A percentile compares a stretch with the other conserved stretches of the same genome.
Evolutionary conservation across 176 grass and related monocot species (phyloP).

Genomic region (Oryza meyeriana): DNA sequence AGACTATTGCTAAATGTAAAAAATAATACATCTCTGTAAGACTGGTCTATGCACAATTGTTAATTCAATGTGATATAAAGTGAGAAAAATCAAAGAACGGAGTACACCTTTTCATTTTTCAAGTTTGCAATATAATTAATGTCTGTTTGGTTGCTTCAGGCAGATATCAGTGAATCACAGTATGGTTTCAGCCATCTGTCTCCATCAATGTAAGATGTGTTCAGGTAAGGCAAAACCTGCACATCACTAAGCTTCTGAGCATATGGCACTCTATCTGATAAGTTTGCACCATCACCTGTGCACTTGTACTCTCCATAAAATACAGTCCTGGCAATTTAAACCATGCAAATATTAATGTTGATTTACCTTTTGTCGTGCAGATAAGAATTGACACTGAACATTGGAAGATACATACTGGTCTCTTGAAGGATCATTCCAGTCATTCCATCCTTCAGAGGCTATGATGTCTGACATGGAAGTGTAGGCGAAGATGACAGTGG

Average conservation of each 20-base stretch:
- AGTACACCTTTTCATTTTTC: conserved; percentile 19
- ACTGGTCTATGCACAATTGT: conserved; percentile 16
- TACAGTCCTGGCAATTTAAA: conserved; percentile 47
- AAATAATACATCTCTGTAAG: conserved; percentile 13
- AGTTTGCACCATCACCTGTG: conserved; percentile 65
- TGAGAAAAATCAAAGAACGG: neutral
- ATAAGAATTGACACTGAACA: neutral
- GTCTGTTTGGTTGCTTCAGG: conserved; percentile 24
- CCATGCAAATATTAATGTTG: conserved; percentile 4
- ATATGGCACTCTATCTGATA: conserved; percentile 53
- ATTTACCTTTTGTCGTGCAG: conserved; percentile 17
- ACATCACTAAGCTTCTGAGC: conserved; percentile 55
- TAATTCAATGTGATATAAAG: neutral
- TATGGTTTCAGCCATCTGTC: conserved; percentile 73
- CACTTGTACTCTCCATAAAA: conserved; percentile 84
- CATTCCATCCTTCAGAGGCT: conserved; percentile 80
- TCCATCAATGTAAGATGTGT: conserved; percentile 74
- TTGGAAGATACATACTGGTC: conserved; percentile 51
- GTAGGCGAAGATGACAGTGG: conserved; percentile 68
- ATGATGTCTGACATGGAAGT: conserved; percentile 71
- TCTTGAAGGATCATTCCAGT: conserved; percentile 74
- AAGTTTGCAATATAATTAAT: neutral
- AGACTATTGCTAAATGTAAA: conserved; percentile 28
- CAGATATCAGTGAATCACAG: conserved; percentile 44
- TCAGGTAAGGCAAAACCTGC: conserved; percentile 68